phyloP scores from a whole-genome alignment of 2,329 filamentous ascomycete genomes.

The Fusarium brachygibbosum region DNA sequence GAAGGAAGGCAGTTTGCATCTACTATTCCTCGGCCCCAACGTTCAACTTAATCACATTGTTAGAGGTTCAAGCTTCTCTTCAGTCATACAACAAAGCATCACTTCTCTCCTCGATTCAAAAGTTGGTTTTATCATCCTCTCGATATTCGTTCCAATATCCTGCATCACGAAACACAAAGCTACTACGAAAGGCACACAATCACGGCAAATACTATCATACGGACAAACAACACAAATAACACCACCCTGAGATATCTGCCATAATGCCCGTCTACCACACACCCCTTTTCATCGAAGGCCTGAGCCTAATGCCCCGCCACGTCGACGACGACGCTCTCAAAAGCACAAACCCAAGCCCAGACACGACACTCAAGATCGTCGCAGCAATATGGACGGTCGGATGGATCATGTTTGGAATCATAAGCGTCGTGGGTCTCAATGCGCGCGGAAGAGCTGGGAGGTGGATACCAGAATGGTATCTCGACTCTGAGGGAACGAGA shows the following conservation, averaged over 20 bases:
- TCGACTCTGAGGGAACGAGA: constrained; percentile 43
- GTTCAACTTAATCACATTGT: not conserved
- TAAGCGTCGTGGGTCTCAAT: constrained; percentile 53
- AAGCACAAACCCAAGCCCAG: constrained; percentile 8
- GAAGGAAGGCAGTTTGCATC: constrained; percentile 2
- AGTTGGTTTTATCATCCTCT: not conserved
- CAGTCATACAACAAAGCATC: not conserved
- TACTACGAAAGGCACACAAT: not conserved
- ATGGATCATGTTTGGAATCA: constrained; percentile 52
- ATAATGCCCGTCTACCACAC: not conserved
- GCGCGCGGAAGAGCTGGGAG: constrained; percentile 47
- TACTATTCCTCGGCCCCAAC: not conserved
- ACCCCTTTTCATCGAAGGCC: not conserved
- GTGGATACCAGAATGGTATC: constrained; percentile 55
- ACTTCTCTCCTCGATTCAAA: not conserved
- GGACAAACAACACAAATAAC: not conserved
- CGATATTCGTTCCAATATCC: constrained; percentile 7
- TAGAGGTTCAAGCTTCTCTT: not conserved
- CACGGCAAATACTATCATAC: not conserved
- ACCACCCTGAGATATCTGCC: not conserved
- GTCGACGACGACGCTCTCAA: constrained; percentile 23
- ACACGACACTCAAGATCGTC: constrained; percentile 43
- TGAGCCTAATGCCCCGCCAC: constrained; percentile 7
- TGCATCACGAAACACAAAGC: not conserved
- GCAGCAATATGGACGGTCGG: constrained; percentile 47